Conservation (phyloP, 2,329 filamentous ascomycete genomes). For the Penicillium palitans region DNA sequence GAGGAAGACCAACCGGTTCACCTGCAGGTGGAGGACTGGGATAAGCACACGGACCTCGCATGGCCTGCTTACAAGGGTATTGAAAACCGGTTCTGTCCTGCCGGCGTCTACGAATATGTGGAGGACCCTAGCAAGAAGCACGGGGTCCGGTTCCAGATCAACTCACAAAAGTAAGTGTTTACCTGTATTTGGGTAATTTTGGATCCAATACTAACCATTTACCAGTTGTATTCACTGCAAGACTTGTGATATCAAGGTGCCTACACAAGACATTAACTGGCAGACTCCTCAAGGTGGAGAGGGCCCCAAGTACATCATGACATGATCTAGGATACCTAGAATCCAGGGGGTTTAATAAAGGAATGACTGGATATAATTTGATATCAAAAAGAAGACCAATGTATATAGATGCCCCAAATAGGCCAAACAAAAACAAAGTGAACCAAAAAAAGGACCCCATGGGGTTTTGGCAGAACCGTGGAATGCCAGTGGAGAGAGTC, state of each 20-base stretch:
- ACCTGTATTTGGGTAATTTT: not conserved
- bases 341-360: constrained; percentile 6
- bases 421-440: not conserved
- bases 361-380: not conserved
- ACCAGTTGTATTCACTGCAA: constrained; percentile 96
- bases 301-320: constrained; percentile 66
- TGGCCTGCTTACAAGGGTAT: constrained; percentile 88
- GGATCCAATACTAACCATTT: constrained; percentile 19
- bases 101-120: constrained; percentile 96
- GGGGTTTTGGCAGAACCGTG: constrained; percentile 25
- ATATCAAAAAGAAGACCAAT: not conserved
- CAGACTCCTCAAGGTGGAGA: constrained; percentile 90
- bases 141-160: constrained; percentile 96
- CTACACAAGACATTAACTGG: constrained; percentile 96
- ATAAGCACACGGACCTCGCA: constrained; percentile 77
- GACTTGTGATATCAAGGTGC: constrained; percentile 98
- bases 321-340: constrained; percentile 31
- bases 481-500: constrained; percentile 27
- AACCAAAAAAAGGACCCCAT: constrained; percentile 17
- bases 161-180: constrained; percentile 83
- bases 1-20: constrained; percentile 98
- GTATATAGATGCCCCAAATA: constrained; percentile 19
- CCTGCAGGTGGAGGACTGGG: constrained; percentile 92
- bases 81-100: constrained; percentile 95
- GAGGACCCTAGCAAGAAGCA: constrained; percentile 84